phyloP scores from a whole-genome alignment of 164 flowering plant species.

The Taxillus chinensis region DNA sequence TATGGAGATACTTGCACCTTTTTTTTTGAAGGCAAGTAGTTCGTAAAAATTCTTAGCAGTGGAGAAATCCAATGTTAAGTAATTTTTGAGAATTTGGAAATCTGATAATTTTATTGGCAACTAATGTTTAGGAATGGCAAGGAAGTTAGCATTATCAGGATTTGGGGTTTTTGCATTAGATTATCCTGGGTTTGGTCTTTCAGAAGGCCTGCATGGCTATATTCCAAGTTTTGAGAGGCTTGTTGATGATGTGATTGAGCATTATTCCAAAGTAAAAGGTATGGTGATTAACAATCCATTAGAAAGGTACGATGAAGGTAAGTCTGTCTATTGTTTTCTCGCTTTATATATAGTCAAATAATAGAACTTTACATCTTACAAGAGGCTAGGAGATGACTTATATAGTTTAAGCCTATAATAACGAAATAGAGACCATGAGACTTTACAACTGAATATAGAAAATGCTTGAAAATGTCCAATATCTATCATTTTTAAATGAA shows the following conservation, averaged over 20 bases:
- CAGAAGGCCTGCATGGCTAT: constrained; percentile 4
- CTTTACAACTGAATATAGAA: too few species aligned
- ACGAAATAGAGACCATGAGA: too few species aligned
- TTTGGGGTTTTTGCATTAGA: constrained; percentile 5
- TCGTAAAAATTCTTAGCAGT: neutral
- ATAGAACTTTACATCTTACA: too few species aligned
- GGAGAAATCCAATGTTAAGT: neutral
- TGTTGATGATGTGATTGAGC: constrained; percentile 2
- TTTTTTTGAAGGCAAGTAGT: constrained; percentile 3
- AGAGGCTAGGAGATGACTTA: too few species aligned
- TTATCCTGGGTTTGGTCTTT: constrained; percentile 5
- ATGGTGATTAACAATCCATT: neutral
- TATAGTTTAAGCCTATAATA: too few species aligned
- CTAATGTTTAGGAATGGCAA: neutral
- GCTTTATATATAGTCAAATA: too few species aligned
- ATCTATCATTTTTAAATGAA: too few species aligned
- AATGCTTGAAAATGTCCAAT: too few species aligned
- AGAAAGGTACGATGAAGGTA: too few species aligned
- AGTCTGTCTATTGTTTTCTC: too few species aligned
- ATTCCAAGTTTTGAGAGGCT: constrained; percentile 1
- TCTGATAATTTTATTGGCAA: too few species aligned
- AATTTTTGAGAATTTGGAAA: too few species aligned
- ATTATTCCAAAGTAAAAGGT: constrained; percentile 1
- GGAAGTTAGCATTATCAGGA: neutral
- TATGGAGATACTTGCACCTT: constrained; percentile 4